Conservation (phyloP, 2,329 filamentous ascomycete species). For the Xylaria sp. region DNA sequence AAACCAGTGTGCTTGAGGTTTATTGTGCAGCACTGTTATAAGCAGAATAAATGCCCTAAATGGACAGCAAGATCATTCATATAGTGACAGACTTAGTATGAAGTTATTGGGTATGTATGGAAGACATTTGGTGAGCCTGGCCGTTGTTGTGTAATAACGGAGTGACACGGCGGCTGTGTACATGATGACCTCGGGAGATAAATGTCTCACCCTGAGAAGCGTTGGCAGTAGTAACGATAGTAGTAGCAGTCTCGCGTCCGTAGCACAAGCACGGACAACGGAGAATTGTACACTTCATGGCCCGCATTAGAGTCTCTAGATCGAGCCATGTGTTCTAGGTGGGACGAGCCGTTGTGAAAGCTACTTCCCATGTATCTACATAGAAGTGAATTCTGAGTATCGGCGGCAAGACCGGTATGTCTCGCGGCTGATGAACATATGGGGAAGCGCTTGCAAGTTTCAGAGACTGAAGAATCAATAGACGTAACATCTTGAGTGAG, state of each 20-base stretch:
- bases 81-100: constrained; percentile 51
- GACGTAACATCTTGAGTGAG: background rate
- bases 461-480: background rate
- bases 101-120: constrained; percentile 44
- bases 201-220: constrained; percentile 48
- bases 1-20: constrained; percentile 42
- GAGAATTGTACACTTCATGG: constrained; percentile 49
- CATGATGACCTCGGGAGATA: constrained; percentile 53
- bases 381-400: constrained; percentile 7
- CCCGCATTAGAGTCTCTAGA: constrained; percentile 35
- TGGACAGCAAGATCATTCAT: constrained; percentile 45
- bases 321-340: constrained; percentile 49
- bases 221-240: constrained; percentile 31
- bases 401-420: constrained; percentile 8
- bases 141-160: constrained; percentile 45
- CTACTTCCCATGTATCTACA: background rate
- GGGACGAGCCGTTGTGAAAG: constrained; percentile 41
- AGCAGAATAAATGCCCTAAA: constrained; percentile 49
- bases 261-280: constrained; percentile 49
- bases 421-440: background rate
- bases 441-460: background rate
- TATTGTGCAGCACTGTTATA: constrained; percentile 31
- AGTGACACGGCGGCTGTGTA: constrained; percentile 50
- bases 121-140: constrained; percentile 35
- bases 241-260: constrained; percentile 27